phyloP scores from a whole-genome alignment of 2,329 filamentous ascomycete genomes.

The Aspergillus proliferans region DNA sequence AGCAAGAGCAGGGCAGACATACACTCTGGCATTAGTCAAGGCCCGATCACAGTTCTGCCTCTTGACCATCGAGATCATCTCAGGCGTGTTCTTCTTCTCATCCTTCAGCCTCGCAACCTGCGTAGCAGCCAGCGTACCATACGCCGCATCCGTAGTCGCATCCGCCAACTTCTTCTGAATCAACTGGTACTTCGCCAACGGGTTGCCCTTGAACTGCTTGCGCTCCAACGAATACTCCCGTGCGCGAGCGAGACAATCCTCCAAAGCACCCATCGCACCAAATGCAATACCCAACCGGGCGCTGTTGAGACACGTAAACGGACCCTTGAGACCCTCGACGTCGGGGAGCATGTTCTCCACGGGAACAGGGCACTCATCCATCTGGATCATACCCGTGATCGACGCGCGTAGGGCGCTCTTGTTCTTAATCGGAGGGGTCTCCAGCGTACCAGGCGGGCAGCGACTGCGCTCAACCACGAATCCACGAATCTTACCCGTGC shows the following conservation, averaged over 20 bases:
- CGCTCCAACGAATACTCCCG: constrained; percentile 84
- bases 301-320: constrained; percentile 90
- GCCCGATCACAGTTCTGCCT: constrained; percentile 94
- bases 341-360: constrained; percentile 90
- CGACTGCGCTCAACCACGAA: constrained; percentile 82
- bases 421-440: constrained; percentile 87
- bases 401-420: constrained; percentile 92
- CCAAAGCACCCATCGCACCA: constrained; percentile 86
- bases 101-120: constrained; percentile 94
- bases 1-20: constrained; percentile 25
- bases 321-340: constrained; percentile 77
- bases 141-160: constrained; percentile 82
- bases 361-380: constrained; percentile 83
- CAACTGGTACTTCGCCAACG: constrained; percentile 90
- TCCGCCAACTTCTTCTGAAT: constrained; percentile 97
- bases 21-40: constrained; percentile 66
- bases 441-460: constrained; percentile 80
- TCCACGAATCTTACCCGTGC: constrained; percentile 87
- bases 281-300: constrained; percentile 90
- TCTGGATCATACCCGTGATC: constrained; percentile 95
- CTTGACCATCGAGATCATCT: constrained; percentile 98
- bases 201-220: constrained; percentile 94
- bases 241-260: constrained; percentile 79
- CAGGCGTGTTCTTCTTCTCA: constrained; percentile 75
- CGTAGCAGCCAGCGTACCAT: constrained; percentile 79